Evolutionary conservation across 2,329 filamentous ascomycete species (phyloP).

Genomic region (Xylariaceae sp.): DNA sequence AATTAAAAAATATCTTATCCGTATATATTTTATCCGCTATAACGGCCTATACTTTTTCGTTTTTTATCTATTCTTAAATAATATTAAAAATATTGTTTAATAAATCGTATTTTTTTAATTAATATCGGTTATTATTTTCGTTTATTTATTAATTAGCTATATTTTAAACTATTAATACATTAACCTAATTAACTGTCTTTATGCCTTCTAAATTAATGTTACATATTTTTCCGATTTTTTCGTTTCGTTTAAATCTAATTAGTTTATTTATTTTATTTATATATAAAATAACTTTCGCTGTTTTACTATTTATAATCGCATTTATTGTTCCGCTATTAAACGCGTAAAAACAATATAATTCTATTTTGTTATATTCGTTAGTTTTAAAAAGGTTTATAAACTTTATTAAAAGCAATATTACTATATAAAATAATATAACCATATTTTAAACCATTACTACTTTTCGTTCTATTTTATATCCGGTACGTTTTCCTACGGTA

Average conservation of each 20-base stretch:
- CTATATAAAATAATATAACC: neutral
- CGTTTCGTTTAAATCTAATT: too few species aligned
- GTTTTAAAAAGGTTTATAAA: neutral
- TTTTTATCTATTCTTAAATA: neutral
- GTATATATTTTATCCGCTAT: neutral
- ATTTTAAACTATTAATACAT: too few species aligned
- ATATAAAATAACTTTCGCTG: too few species aligned
- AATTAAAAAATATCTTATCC: neutral
- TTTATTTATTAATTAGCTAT: too few species aligned
- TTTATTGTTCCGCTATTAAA: neutral
- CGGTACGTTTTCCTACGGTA: too few species aligned
- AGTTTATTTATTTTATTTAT: too few species aligned
- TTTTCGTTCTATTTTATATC: too few species aligned
- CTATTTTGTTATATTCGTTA: neutral
- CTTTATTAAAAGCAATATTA: neutral
- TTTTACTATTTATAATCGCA: neutral
- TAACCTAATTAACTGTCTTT: too few species aligned
- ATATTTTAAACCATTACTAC: neutral
- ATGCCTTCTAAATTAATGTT: too few species aligned
- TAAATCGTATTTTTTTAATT: neutral
- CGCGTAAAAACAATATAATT: neutral
- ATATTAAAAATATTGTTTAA: neutral
- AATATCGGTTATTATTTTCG: too few species aligned
- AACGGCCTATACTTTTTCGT: neutral
- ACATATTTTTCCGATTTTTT: too few species aligned